phyloP scores from a whole-genome alignment of 306 rosid species.

The Clitoria ternatea region DNA sequence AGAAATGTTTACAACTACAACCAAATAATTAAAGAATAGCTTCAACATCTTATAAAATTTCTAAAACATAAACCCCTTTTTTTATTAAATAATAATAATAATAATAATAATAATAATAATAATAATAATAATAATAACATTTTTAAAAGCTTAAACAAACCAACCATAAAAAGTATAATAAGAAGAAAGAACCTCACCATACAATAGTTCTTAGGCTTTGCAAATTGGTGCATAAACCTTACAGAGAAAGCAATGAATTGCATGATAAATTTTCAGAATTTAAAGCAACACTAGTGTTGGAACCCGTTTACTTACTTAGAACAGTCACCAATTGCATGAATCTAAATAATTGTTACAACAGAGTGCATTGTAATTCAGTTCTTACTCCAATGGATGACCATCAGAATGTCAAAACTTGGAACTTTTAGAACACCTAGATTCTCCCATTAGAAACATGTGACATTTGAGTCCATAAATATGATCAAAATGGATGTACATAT shows the following conservation, averaged over 20 bases:
- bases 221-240: background rate
- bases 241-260: background rate
- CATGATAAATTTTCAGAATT: background rate
- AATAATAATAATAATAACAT: too few relatives aligned
- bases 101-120: too few relatives aligned
- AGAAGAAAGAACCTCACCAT: too few relatives aligned
- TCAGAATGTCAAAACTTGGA: background rate
- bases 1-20: too few relatives aligned
- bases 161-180: too few relatives aligned
- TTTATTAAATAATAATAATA: too few relatives aligned
- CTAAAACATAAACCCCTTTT: too few relatives aligned
- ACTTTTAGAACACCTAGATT: background rate
- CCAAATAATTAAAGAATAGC: too few relatives aligned
- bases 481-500: slow-evolving; percentile 17
- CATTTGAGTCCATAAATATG: background rate
- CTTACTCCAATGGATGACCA: slow-evolving; percentile 4
- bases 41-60: too few relatives aligned
- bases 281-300: background rate
- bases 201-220: background rate
- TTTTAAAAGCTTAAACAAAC: too few relatives aligned
- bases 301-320: background rate
- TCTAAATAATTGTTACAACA: slow-evolving; percentile 3
- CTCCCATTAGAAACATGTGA: background rate
- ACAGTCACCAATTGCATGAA: background rate
- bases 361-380: background rate